Conservation (phyloP, 116 monocot genomes). For the Cymodocea nodosa region DNA sequence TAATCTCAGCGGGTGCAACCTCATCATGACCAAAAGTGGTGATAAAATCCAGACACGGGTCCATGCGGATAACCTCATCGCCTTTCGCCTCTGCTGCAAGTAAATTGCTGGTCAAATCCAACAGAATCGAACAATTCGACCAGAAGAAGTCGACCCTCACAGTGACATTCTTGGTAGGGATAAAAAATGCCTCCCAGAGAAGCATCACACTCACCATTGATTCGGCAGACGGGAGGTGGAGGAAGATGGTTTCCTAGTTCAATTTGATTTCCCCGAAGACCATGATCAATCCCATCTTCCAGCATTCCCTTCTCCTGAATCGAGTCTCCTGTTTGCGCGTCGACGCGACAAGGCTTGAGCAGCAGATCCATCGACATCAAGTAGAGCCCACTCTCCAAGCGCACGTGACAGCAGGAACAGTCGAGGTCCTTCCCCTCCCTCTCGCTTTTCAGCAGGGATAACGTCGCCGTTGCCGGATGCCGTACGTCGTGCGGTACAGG, state of each 20-base stretch:
- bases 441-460: conserved; percentile 48
- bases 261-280: too few species aligned
- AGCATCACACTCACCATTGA: too few species aligned
- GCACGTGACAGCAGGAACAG: conserved; percentile 59
- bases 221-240: too few species aligned
- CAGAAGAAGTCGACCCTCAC: conserved; percentile 11
- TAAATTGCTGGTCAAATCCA: neutral
- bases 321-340: too few species aligned
- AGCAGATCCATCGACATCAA: conserved; percentile 38
- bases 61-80: neutral
- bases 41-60: conserved; percentile 2
- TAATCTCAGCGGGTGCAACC: neutral
- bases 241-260: too few species aligned
- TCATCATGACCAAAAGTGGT: neutral
- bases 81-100: neutral
- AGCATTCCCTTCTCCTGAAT: neutral
- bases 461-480: conserved; percentile 11
- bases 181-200: conserved; percentile 1
- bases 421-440: conserved; percentile 32
- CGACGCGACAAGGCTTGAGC: conserved; percentile 5
- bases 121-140: conserved; percentile 26
- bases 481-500: neutral
- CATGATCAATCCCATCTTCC: neutral
- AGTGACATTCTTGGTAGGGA: neutral
- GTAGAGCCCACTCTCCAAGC: conserved; percentile 40